phyloP scores from a whole-genome alignment of 345 rosid species.

The Aquilaria sinensis region DNA sequence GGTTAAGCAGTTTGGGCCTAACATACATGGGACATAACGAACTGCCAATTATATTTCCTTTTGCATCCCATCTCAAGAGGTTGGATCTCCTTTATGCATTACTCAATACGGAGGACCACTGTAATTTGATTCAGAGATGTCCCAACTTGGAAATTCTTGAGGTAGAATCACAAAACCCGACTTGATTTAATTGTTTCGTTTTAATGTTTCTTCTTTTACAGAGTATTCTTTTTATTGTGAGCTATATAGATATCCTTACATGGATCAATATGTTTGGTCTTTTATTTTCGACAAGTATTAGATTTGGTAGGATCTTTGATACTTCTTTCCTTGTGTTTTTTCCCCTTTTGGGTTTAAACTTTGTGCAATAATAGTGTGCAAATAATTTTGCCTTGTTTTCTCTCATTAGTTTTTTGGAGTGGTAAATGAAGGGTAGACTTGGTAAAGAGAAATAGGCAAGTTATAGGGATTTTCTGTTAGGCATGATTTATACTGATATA shows the following conservation, averaged over 20 bases:
- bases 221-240: not conserved
- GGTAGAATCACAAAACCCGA: conserved; percentile 33
- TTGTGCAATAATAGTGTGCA: no score
- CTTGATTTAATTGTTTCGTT: conserved; percentile 6
- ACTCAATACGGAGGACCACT: conserved; percentile 80
- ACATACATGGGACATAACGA: conserved; percentile 66
- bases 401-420: no score
- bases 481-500: no score
- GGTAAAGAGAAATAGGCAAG: not conserved
- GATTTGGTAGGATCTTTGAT: no score
- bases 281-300: not conserved
- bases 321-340: no score
- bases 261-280: not conserved
- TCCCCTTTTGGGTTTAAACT: no score
- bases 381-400: no score
- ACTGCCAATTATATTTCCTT: conserved; percentile 72
- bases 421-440: no score
- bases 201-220: not conserved
- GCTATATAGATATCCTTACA: not conserved
- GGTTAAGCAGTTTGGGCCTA: conserved; percentile 62
- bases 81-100: conserved; percentile 86
- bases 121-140: conserved; percentile 68
- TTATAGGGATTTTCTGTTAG: not conserved
- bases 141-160: conserved; percentile 90
- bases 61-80: conserved; percentile 64